A percentile compares a stretch with the other conserved stretches of the same genome.
phyloP scores from a whole-genome alignment of 352 stramenopile species.

The Pseudoperonospora humuli region DNA sequence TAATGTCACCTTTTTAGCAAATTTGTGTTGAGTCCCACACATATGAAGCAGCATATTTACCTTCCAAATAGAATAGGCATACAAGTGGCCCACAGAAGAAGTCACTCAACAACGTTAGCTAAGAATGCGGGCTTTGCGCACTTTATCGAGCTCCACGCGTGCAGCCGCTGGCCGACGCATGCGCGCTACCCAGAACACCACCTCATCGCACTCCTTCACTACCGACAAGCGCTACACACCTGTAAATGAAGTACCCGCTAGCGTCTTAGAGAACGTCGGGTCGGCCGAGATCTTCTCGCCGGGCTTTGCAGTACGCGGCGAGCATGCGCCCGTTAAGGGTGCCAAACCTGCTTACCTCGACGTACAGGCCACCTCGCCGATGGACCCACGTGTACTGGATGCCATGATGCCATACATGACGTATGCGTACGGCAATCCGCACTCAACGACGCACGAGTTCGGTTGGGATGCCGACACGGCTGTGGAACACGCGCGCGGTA shows the following conservation, averaged over 20 bases:
- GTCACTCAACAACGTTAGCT: constrained; percentile 3
- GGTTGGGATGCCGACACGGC: constrained; percentile 96
- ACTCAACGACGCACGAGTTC: constrained; percentile 98
- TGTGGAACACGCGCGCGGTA: constrained; percentile 86
- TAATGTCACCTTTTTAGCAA: too few relatives aligned
- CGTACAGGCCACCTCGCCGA: constrained; percentile 95
- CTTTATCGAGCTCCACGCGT: constrained; percentile 6
- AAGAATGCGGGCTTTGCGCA: constrained; percentile 24
- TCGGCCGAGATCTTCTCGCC: constrained; percentile 78
- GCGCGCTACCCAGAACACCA: not conserved
- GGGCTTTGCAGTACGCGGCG: constrained; percentile 67
- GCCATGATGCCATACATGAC: constrained; percentile 98
- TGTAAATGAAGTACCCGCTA: constrained; percentile 75
- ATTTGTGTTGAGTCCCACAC: too few relatives aligned
- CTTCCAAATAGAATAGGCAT: constrained; percentile 1
- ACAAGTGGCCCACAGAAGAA: constrained; percentile 18
- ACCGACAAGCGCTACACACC: constrained; percentile 80
- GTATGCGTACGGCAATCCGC: constrained; percentile 95
- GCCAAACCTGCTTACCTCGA: constrained; percentile 91
- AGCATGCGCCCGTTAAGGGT: constrained; percentile 42
- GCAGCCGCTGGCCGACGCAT: constrained; percentile 2
- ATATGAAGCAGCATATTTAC: too few relatives aligned
- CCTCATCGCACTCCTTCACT: constrained; percentile 19
- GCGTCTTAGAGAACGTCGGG: constrained; percentile 75
- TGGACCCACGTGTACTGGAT: constrained; percentile 98